A percentile compares a stretch with the other conserved stretches of the same genome.
These are phyloP conservation scores for Bruguiera gymnorhiza DNA, from an alignment of 345 rosid species.

Conservation along the genomic window DNA sequence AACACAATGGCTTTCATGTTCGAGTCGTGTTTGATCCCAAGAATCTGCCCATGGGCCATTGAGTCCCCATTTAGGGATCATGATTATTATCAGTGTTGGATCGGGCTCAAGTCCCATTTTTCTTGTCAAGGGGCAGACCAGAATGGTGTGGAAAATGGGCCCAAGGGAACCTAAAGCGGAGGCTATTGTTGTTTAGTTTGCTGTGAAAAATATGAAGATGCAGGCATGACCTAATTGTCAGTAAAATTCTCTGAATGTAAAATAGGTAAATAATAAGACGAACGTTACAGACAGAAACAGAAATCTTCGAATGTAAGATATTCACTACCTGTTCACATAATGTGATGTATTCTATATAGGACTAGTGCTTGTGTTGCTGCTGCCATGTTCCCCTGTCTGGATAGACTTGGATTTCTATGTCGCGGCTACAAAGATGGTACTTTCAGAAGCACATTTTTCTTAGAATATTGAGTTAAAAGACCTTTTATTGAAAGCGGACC, in stretches of 20 bases:
- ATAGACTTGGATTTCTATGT: no score
- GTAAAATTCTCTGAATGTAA: background rate
- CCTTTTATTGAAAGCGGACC: no score
- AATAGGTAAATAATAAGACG: background rate
- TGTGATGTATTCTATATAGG: no score
- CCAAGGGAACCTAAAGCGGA: background rate
- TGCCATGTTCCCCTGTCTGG: no score
- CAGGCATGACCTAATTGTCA: background rate
- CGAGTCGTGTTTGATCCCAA: conserved; percentile 82
- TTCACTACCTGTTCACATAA: no score
- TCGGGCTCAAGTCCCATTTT: conserved; percentile 85
- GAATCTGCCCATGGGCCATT: conserved; percentile 81
- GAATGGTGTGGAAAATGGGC: conserved; percentile 12
- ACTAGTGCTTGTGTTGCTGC: no score
- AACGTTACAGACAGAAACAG: no score
- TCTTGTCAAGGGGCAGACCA: conserved; percentile 23
- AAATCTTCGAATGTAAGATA: no score
- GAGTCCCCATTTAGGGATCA: conserved; percentile 66
- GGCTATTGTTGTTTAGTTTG: background rate
- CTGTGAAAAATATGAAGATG: background rate
- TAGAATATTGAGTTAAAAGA: no score
- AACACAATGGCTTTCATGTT: conserved; percentile 97
- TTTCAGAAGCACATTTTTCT: no score
- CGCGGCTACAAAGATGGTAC: no score
- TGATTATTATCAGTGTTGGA: conserved; percentile 93